phyloP scores from a whole-genome alignment of 202 grass and related monocot genomes.

The Panicum virgatum region DNA sequence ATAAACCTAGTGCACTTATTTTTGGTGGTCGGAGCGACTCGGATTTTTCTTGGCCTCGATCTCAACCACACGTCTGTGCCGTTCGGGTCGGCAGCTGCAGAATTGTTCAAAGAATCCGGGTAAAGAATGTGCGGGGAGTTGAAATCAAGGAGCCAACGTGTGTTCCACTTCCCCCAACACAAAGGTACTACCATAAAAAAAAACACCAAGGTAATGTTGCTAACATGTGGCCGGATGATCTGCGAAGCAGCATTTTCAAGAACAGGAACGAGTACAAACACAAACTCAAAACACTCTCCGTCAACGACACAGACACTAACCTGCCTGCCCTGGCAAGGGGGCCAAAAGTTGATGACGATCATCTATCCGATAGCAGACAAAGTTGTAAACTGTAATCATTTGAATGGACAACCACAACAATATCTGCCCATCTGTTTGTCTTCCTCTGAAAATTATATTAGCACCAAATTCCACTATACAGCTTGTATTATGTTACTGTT shows the following conservation, averaged over 20 bases:
- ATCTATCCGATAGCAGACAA: neutral
- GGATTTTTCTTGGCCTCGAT: too few relatives aligned
- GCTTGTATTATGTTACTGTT: constrained; percentile 77
- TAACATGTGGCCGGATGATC: constrained; percentile 15
- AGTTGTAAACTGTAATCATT: constrained; percentile 26
- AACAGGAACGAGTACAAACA: neutral
- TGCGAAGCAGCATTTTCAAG: neutral
- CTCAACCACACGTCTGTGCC: neutral
- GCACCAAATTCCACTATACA: constrained; percentile 65
- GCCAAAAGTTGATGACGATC: neutral
- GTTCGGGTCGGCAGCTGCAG: neutral
- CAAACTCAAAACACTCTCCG: neutral
- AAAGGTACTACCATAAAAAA: neutral
- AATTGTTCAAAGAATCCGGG: neutral
- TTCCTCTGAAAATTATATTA: constrained; percentile 52
- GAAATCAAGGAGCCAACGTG: neutral
- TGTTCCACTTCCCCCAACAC: neutral
- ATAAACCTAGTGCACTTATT: too few relatives aligned
- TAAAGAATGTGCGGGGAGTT: neutral
- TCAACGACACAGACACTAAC: neutral
- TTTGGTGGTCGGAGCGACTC: too few relatives aligned
- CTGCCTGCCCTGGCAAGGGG: neutral
- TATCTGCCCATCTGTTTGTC: constrained; percentile 49
- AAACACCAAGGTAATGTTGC: too few relatives aligned
- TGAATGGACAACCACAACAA: constrained; percentile 65